Percentiles rank a stretch among this genome's conserved stretches.
phyloP scores from a whole-genome alignment of 306 rosid genomes.

The Comarum palustre region DNA sequence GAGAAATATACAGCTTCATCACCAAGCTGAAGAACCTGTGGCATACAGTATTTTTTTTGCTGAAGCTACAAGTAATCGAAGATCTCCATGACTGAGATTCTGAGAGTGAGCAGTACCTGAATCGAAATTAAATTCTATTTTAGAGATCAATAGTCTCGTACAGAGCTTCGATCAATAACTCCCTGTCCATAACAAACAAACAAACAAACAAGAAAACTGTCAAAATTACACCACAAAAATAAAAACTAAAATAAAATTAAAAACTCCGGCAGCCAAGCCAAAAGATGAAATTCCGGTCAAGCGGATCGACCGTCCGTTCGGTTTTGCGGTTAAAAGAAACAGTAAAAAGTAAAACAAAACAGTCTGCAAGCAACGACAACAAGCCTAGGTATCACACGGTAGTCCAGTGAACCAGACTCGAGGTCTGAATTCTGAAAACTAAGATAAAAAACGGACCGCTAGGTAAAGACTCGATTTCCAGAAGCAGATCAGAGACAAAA shows the following conservation, averaged over 20 bases:
- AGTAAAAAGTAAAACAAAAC: not conserved
- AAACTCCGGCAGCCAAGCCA: not conserved
- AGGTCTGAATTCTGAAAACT: not conserved
- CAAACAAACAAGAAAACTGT: too few species aligned
- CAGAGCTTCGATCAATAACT: slow-evolving; percentile 13
- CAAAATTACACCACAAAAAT: not conserved
- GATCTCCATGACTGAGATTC: not conserved
- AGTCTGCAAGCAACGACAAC: not conserved
- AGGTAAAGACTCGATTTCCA: slow-evolving; percentile 4
- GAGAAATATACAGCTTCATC: not conserved
- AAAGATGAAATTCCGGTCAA: not conserved
- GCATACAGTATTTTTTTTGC: not conserved
- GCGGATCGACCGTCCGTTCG: slow-evolving; percentile 4
- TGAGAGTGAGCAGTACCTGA: slow-evolving; percentile 15
- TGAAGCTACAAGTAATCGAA: not conserved
- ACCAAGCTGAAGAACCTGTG: not conserved
- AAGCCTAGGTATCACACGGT: not conserved
- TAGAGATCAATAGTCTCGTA: not conserved
- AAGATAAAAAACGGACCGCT: slow-evolving; percentile 21
- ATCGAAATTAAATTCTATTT: slow-evolving; percentile 2
- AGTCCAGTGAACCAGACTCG: not conserved
- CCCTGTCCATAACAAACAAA: not conserved
- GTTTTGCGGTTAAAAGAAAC: not conserved
- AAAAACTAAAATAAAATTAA: not conserved
- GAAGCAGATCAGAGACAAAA: slow-evolving; percentile 34